Percentiles rank a stretch among this genome's conserved stretches.
These are phyloP conservation scores for Pseudognaphalium luteoalbum DNA, from an alignment of 129 eudicot species.

Conservation along the genomic window DNA sequence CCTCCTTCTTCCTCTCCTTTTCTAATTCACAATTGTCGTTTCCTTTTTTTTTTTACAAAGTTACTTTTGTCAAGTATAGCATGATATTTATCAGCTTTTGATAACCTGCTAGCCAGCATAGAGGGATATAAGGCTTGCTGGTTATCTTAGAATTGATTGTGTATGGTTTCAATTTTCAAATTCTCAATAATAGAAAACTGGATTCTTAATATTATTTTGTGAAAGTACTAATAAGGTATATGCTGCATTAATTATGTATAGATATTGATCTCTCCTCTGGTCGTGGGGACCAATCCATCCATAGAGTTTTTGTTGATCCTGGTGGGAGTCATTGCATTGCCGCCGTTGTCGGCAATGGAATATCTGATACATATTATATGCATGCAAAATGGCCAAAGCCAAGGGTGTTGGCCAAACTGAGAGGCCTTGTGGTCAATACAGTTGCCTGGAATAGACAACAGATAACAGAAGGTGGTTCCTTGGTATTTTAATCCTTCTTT, in stretches of 20 bases:
- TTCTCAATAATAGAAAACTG: background rate
- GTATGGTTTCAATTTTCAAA: background rate
- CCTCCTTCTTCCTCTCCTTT: constrained; percentile 1
- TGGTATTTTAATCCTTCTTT: constrained; percentile 6
- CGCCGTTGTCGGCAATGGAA: constrained; percentile 69
- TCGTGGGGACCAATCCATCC: constrained; percentile 89
- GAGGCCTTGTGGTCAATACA: constrained; percentile 82
- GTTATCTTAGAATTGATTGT: background rate
- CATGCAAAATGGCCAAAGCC: constrained; percentile 96
- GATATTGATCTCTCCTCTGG: constrained; percentile 94
- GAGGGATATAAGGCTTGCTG: background rate
- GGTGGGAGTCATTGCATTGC: constrained; percentile 96
- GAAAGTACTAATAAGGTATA: constrained; percentile 9
- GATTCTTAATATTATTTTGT: background rate
- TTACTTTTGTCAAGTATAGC: background rate
- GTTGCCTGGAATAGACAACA: constrained; percentile 96
- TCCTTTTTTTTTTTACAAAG: background rate
- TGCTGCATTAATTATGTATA: constrained; percentile 25
- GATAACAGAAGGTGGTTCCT: constrained; percentile 74
- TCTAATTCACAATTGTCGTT: background rate
- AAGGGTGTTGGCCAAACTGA: constrained; percentile 65
- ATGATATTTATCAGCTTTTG: background rate
- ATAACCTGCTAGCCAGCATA: background rate
- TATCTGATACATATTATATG: constrained; percentile 80
- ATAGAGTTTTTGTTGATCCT: constrained; percentile 92